Percentiles rank a stretch among this genome's conserved stretches.
Evolutionary conservation across 139 green algal species (phyloP).

Genomic region (Chlamydomonas applanata): DNA sequence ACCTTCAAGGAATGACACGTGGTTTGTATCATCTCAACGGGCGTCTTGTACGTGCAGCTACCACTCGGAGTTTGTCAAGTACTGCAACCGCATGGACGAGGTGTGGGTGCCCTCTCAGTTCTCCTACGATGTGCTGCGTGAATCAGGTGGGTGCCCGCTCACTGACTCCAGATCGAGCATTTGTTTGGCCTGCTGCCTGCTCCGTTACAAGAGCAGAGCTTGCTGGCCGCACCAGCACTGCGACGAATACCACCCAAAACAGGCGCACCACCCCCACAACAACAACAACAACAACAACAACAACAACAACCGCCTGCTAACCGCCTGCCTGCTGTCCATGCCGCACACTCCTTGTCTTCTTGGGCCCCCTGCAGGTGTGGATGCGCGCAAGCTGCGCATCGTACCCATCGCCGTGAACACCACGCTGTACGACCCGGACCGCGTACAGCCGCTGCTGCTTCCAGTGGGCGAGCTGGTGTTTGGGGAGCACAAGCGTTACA

Average conservation of each 20-base stretch:
- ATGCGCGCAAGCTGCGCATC: neutral
- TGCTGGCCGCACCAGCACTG: no score
- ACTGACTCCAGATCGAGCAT: neutral
- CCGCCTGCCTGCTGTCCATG: neutral
- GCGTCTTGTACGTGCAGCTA: neutral
- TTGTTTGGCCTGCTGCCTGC: neutral
- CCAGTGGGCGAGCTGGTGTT: slow-evolving; percentile 1
- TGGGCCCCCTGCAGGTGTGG: neutral
- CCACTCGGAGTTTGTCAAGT: slow-evolving; percentile 14
- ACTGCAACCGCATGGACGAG: slow-evolving; percentile 26
- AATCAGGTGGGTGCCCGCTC: slow-evolving; percentile 10
- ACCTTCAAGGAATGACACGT: neutral
- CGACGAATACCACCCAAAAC: no score
- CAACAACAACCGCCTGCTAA: neutral
- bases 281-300: no score
- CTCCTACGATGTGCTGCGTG: neutral
- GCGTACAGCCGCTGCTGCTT: neutral
- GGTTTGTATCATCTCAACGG: neutral
- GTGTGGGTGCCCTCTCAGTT: slow-evolving; percentile 25
- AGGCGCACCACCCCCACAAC: no score
- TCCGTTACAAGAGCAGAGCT: no score
- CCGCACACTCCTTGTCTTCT: neutral
- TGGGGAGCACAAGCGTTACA: neutral
- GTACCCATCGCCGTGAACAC: slow-evolving; percentile 7
- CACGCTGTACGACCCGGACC: neutral